Base-by-base conservation (phyloP, 2,329 filamentous ascomycete genomes). In the Cylindrodendrum hubeiense region DNA sequence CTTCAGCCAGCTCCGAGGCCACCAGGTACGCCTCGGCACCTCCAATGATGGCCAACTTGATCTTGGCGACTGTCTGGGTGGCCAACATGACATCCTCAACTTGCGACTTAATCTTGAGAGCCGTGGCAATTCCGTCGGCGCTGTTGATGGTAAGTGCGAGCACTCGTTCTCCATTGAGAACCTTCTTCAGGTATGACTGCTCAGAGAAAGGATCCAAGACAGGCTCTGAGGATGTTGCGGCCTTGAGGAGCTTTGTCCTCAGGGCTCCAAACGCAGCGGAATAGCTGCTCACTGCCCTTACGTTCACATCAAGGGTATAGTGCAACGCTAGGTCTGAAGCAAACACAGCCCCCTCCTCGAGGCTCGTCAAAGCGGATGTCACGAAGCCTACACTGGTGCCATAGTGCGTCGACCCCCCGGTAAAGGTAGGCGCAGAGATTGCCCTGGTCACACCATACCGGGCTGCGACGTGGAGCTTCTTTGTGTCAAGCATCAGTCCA, bases 11-110 rank as follows among this genome's bases (percentile, higher is more conserved):
- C 60, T 89, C 85, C 2, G 80, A 67, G 0, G 89, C 90, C 0
- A 92, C 75, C 1, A 92, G 79, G 71, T 88, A 82, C 1, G 90
- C 84, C 77, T 92, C 90, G 5, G 89, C 89, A 43, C 85, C 90
- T 66, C 90, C 90, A 22, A 90, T 76, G 53, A 92, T 82, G 57
- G 86, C 82, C 9, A 92, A 63, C n/a, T 79, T 83, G 37, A 91
- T 73, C 56, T 74, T 80, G n/a, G 62, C 43, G 15, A 24, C 64
- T 6, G 30, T 56, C 7, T 59, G 22, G 7, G 37, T 60, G 19
- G 63, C 34, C 39, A 71, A 56, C 15, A 80, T 76, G 0, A 77
- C 79, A 0, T 74, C 68, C 53, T 91, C 89, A 9, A 91, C 80
- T 3, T 84, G 81, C 4, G 77, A 71, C 77, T 92, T 92, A 67